Base-by-base conservation (phyloP, 2,329 filamentous ascomycete species). In the Cordyceps farinosa region DNA sequence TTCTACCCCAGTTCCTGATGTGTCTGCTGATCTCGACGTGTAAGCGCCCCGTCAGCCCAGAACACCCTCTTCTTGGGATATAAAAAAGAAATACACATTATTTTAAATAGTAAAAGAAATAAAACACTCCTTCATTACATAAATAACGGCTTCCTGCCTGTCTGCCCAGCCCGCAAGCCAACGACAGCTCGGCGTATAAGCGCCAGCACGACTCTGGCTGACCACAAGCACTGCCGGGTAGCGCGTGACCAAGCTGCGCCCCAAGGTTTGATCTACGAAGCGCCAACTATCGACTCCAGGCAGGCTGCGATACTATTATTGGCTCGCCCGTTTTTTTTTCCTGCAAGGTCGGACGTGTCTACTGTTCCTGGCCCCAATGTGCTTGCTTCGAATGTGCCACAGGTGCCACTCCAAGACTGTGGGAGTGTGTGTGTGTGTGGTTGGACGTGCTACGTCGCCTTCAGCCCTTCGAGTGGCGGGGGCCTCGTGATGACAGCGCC, bases 401-500 rank as follows among this genome's bases (percentile, higher is more conserved):
- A 34, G 22, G 42, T 34, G 30, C 13, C 17, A 45, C 42, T 30
- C 9, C 42, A 17, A 55, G 36, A 22, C 22, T 22, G 22, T 22
- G 22, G 22, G 22, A 22, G 22, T 22, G 22, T 22, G 17, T 9
- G 7, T 22, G 27, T n/a, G 42, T 38, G 40, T 15, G 3, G 40
- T 13, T 22, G 22, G 22, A 22, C 2, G 54, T 56, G 54, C 54
- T 17, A 57, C 54, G 54, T 47, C 30, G 42, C 54, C 42, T 56
- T 40, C 40, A 44, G 54, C 34, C 48, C 32, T 44, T n/a, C 5
- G 9, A 2, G 53, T 55, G 53, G 53, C 53, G 38, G 38, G 36
- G 36, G 30, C 53, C 53, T 55, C 44, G 53, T 55, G 53, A 55
- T 32, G 53, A 17, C 27, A 8, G 29, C 53, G 53, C 53, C 53